Evolutionary conservation across 306 rosid genomes (phyloP).

Genomic region (Mimosa bimucronata): DNA sequence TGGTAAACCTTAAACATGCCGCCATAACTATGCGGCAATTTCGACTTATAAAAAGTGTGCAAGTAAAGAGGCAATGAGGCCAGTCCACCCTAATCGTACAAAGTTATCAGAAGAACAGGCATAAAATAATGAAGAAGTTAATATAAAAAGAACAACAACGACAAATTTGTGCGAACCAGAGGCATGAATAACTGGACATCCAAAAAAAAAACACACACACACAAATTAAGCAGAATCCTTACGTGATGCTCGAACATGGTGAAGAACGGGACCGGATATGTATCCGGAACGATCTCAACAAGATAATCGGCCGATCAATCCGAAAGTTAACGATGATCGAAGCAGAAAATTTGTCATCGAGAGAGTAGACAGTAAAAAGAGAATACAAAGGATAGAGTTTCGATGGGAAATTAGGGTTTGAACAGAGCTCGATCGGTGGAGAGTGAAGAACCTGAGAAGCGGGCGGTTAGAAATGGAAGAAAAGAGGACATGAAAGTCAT

Average conservation of each 20-base stretch:
- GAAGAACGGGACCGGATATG: slow-evolving; percentile 41
- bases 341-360: slow-evolving; percentile 30
- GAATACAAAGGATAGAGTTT: neutral
- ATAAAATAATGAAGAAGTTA: neutral
- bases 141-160: neutral
- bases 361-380: neutral
- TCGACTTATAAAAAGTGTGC: neutral
- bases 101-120: neutral
- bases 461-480: neutral
- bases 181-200: neutral
- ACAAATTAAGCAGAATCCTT: slow-evolving; percentile 37
- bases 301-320: slow-evolving; percentile 38
- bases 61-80: neutral
- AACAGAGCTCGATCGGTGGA: slow-evolving; percentile 1
- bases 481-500: neutral
- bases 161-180: slow-evolving; percentile 4
- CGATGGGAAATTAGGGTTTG: slow-evolving; percentile 42
- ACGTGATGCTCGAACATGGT: slow-evolving; percentile 98
- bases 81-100: neutral
- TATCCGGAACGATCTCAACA: slow-evolving; percentile 30
- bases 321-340: slow-evolving; percentile 35
- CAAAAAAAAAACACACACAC: neutral
- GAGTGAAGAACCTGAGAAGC: slow-evolving; percentile 7
- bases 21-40: neutral
- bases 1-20: neutral